Conservation (phyloP, 2,329 filamentous ascomycete species). For the Xylariaceae sp. region DNA sequence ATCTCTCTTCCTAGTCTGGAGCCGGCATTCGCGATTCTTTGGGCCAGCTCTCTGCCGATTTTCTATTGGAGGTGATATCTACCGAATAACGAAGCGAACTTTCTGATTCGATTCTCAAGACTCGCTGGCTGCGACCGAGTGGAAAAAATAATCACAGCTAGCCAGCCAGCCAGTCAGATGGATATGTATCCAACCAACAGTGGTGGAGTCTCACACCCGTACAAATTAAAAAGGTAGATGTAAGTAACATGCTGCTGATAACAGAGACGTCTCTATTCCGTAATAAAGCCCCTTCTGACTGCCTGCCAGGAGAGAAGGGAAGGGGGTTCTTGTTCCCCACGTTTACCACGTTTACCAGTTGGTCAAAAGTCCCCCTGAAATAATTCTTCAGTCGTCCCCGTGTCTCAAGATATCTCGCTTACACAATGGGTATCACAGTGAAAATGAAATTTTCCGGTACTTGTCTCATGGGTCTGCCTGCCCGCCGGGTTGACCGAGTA, state of each 20-base stretch:
- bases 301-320: background rate
- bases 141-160: background rate
- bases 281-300: background rate
- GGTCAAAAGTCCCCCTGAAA: background rate
- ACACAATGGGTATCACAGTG: background rate
- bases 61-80: background rate
- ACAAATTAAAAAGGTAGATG: background rate
- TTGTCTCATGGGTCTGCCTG: background rate
- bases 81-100: background rate
- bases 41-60: background rate
- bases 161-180: background rate
- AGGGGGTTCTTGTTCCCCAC: background rate
- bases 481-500: background rate
- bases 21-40: background rate
- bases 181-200: constrained; percentile 2
- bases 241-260: background rate
- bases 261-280: background rate
- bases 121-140: background rate
- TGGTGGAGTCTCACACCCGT: background rate
- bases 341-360: background rate
- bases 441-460: background rate
- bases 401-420: background rate
- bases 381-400: background rate
- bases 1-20: background rate
- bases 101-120: background rate